Percentiles rank a stretch among this genome's conserved stretches.
Evolutionary conservation across 2,329 filamentous ascomycete genomes (phyloP).

Genomic region (Pseudogymnoascus sp.): DNA sequence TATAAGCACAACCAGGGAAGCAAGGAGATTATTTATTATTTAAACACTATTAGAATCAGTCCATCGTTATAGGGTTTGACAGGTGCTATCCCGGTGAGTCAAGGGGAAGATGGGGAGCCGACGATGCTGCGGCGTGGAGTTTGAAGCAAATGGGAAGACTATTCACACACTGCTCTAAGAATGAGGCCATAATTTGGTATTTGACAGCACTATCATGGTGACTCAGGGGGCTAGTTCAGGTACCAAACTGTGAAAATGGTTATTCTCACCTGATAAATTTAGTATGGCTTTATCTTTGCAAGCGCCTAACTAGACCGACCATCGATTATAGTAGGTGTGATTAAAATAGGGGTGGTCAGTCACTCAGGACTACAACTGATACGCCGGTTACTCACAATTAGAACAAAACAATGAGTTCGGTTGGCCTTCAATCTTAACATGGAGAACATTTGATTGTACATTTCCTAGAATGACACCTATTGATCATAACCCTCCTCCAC

Average conservation of each 20-base stretch:
- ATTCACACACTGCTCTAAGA: background rate
- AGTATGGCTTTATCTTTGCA: background rate
- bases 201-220: background rate
- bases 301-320: background rate
- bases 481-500: slow-evolving; percentile 3
- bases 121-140: background rate
- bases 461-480: background rate
- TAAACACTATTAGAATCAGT: background rate
- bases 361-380: background rate
- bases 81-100: background rate
- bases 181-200: background rate
- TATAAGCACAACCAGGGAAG: background rate
- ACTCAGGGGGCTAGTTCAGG: background rate
- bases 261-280: background rate
- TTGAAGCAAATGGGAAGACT: background rate
- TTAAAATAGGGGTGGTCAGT: background rate
- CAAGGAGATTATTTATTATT: background rate
- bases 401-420: background rate
- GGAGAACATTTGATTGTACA: background rate
- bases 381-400: background rate
- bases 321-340: background rate
- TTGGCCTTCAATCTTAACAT: background rate
- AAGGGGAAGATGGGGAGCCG: background rate
- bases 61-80: background rate
- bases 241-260: background rate